These are phyloP conservation scores for Didymella keratinophila DNA, from an alignment of 2,329 filamentous ascomycete genomes.

Conservation along the genomic window DNA sequence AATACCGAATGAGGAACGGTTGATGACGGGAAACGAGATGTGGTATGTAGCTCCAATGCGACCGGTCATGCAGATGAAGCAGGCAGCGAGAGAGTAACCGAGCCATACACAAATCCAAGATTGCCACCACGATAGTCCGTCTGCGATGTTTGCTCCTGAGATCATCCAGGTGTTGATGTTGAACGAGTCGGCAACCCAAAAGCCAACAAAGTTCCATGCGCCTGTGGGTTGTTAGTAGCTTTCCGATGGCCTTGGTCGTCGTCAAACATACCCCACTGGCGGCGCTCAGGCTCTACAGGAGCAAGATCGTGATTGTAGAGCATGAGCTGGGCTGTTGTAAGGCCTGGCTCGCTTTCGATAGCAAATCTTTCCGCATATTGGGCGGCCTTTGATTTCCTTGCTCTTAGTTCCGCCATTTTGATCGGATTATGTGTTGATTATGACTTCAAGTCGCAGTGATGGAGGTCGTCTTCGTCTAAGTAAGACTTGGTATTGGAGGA, in stretches of 20 bases:
- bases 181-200: constrained; percentile 51
- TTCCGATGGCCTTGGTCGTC: too few relatives aligned
- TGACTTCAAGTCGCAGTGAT: constrained; percentile 28
- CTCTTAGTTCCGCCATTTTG: constrained; percentile 57
- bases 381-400: constrained; percentile 49
- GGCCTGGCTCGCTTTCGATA: constrained; percentile 76
- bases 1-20: constrained; percentile 81
- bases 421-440: constrained; percentile 9
- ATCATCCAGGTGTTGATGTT: constrained; percentile 89
- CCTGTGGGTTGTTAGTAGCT: constrained; percentile 5
- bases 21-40: constrained; percentile 85
- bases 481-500: constrained; percentile 33
- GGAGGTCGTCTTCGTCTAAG: constrained; percentile 31
- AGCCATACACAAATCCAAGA: constrained; percentile 79
- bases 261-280: constrained; percentile 72
- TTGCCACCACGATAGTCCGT: constrained; percentile 89
- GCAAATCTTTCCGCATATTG: constrained; percentile 66
- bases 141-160: constrained; percentile 79
- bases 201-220: constrained; percentile 21
- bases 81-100: constrained; percentile 79
- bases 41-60: constrained; percentile 88
- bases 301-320: constrained; percentile 86
- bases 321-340: constrained; percentile 83
- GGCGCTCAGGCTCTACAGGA: constrained; percentile 74
- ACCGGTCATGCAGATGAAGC: constrained; percentile 75